Percentiles rank a stretch among this genome's conserved stretches.
These are phyloP conservation scores for Alternaria brassicicola DNA, from an alignment of 2,329 filamentous ascomycete species.

Conservation along the genomic window DNA sequence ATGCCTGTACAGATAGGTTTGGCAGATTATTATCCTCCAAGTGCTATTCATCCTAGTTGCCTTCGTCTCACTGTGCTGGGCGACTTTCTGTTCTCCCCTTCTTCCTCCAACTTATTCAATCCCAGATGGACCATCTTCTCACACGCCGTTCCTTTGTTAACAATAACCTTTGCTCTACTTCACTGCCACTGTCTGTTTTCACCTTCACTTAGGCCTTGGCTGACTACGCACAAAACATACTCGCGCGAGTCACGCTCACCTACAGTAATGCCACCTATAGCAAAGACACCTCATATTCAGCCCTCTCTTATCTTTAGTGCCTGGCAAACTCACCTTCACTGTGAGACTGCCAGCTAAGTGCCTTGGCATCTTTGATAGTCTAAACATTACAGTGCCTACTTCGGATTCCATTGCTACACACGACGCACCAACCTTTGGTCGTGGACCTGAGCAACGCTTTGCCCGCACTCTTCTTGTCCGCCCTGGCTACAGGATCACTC, in stretches of 20 bases:
- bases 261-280: neutral
- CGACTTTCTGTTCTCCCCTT: too few species aligned
- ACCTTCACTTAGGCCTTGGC: neutral
- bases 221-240: too few species aligned
- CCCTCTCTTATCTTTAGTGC: neutral
- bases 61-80: too few species aligned
- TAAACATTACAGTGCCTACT: neutral
- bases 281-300: neutral
- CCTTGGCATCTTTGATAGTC: neutral
- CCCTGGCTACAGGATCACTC: neutral
- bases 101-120: too few species aligned
- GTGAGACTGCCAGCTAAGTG: neutral
- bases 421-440: neutral
- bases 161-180: neutral
- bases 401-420: neutral
- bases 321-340: conserved; percentile 8
- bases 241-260: too few species aligned
- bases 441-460: neutral
- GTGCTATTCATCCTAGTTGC: conserved; percentile 7
- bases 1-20: too few species aligned
- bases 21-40: too few species aligned
- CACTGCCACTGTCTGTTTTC: neutral
- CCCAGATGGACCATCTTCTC: neutral
- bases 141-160: neutral
- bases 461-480: neutral